Conservation (phyloP, 2,329 filamentous ascomycete genomes). For the Meredithiella fracta region DNA sequence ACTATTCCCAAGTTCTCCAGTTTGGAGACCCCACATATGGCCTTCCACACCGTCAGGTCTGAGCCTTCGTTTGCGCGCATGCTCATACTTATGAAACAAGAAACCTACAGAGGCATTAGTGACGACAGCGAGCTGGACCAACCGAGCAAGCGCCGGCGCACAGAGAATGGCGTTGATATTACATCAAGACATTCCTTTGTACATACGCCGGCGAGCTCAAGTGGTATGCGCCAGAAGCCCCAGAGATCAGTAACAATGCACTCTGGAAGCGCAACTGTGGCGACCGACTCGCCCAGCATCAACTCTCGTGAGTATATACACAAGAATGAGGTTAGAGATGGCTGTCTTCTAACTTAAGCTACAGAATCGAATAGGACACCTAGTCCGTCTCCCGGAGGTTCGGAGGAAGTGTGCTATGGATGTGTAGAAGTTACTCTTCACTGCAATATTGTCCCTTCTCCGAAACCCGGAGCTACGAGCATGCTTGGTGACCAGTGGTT, state of each 20-base stretch:
- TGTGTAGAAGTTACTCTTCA: conserved; percentile 54
- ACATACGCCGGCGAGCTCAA: neutral
- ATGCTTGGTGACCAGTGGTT: conserved; percentile 45
- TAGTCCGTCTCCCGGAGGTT: conserved; percentile 40
- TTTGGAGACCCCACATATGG: neutral
- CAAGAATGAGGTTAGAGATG: conserved; percentile 17
- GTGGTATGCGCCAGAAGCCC: neutral
- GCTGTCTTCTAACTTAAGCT: conserved; percentile 23
- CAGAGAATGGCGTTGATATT: conserved; percentile 8
- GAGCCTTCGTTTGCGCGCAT: conserved; percentile 13
- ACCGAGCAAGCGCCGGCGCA: conserved; percentile 9
- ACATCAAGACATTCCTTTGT: conserved; percentile 1
- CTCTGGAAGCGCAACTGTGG: neutral
- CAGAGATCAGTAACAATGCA: conserved; percentile 1
- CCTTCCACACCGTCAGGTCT: conserved; percentile 12
- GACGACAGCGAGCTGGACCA: conserved; percentile 11
- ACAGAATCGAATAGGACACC: conserved; percentile 32
- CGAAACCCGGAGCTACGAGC: conserved; percentile 44
- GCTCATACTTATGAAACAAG: conserved; percentile 8
- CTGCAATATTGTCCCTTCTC: conserved; percentile 50
- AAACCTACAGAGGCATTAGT: neutral
- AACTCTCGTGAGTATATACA: conserved; percentile 11
- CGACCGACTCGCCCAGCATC: conserved; percentile 23
- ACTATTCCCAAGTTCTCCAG: conserved; percentile 3
- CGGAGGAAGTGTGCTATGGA: conserved; percentile 67